These are phyloP conservation scores for Pichia kudriavzevii DNA, from an alignment of 1,139 yeast species.

Conservation along the genomic window DNA sequence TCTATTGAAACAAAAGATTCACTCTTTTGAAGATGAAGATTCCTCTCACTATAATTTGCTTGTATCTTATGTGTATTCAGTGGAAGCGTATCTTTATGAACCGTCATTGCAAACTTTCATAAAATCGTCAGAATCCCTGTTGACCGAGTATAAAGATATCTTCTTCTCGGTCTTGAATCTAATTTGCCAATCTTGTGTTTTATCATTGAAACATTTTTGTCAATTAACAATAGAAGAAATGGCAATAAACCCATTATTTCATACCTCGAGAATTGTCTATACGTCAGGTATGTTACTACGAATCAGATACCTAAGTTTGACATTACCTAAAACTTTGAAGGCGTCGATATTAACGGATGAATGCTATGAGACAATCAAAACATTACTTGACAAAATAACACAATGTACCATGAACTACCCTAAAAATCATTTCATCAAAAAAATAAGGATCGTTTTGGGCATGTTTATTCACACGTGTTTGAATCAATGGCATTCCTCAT, in stretches of 20 bases:
- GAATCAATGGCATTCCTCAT: slow-evolving; percentile 34
- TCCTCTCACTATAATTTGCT: slow-evolving; percentile 34
- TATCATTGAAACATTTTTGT: slow-evolving; percentile 44
- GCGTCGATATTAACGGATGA: slow-evolving; percentile 43
- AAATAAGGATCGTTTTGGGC: slow-evolving; percentile 47
- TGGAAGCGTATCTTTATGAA: slow-evolving; percentile 71
- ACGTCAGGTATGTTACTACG: slow-evolving; percentile 61
- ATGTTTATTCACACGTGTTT: slow-evolving; percentile 55
- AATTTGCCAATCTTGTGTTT: slow-evolving; percentile 50
- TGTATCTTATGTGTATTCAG: slow-evolving; percentile 50
- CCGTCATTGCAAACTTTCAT: slow-evolving; percentile 29
- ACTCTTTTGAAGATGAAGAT: slow-evolving; percentile 16
- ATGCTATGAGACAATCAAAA: slow-evolving; percentile 39
- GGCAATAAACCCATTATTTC: slow-evolving; percentile 54
- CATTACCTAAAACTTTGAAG: slow-evolving; percentile 43
- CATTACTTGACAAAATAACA: slow-evolving; percentile 36
- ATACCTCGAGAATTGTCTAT: slow-evolving; percentile 57
- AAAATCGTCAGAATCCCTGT: slow-evolving; percentile 16
- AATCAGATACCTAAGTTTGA: slow-evolving; percentile 47
- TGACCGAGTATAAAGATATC: slow-evolving; percentile 20
- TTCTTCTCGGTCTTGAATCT: slow-evolving; percentile 37
- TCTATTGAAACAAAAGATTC: slow-evolving; percentile 32
- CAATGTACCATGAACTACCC: slow-evolving; percentile 35
- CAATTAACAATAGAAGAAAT: slow-evolving; percentile 37
- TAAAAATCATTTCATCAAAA: slow-evolving; percentile 43